Evolutionary conservation across 129 eudicot genomes (phyloP).

Genomic region (Kitagawia praeruptora): DNA sequence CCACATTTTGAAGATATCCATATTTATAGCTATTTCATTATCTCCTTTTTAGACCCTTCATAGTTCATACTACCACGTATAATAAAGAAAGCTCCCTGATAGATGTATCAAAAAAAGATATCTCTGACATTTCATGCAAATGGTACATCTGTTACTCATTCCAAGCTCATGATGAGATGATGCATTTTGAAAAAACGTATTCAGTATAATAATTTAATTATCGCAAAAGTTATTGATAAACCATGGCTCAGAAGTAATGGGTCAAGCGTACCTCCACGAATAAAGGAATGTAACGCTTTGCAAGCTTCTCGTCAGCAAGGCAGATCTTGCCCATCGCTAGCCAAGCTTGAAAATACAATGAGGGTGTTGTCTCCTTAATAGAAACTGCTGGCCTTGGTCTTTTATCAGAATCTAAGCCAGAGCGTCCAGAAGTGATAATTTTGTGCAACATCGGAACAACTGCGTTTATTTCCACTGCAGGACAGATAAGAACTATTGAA

Average conservation of each 20-base stretch:
- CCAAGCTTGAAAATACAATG: constrained; percentile 91
- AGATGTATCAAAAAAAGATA: not conserved
- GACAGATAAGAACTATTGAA: constrained; percentile 71
- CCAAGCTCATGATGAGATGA: not conserved
- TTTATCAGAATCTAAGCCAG: constrained; percentile 47
- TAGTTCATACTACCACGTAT: not conserved
- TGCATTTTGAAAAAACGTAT: not conserved
- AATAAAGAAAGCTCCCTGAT: not conserved
- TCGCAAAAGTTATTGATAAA: not conserved
- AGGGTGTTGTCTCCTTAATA: constrained; percentile 61
- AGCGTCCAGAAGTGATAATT: constrained; percentile 68
- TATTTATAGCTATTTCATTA: not conserved
- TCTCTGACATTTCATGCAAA: not conserved
- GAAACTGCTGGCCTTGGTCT: constrained; percentile 26
- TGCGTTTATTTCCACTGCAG: constrained; percentile 46
- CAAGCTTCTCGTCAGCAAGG: constrained; percentile 92
- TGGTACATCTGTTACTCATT: not conserved
- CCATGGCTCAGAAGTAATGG: not conserved
- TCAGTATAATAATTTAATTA: not conserved
- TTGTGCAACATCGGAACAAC: constrained; percentile 56
- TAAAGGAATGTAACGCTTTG: constrained; percentile 87
- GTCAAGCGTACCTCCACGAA: constrained; percentile 70
- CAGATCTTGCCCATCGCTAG: constrained; percentile 88
- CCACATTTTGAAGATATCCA: not conserved
- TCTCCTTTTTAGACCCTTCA: not conserved